phyloP scores from a whole-genome alignment of 164 flowering plant genomes.

The Sedum album region DNA sequence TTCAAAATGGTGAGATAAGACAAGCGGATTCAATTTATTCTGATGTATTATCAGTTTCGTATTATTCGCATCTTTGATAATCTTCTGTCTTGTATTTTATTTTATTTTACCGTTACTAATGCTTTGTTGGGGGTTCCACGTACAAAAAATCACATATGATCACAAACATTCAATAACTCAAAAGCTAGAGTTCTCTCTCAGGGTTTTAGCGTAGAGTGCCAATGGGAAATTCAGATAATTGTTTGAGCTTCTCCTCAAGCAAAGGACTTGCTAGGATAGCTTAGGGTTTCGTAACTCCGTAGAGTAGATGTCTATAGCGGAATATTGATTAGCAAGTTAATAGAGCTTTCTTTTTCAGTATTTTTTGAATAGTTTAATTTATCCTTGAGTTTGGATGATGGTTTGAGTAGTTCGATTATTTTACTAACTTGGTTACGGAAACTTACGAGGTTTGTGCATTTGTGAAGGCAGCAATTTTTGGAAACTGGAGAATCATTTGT shows the following conservation, averaged over 20 bases:
- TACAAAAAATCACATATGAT: neutral
- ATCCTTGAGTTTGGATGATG: neutral
- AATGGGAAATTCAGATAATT: too few species aligned
- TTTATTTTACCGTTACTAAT: neutral
- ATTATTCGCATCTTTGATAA: neutral
- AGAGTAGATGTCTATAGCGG: neutral
- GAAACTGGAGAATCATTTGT: conserved; percentile 94
- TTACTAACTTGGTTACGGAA: neutral
- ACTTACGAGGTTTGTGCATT: neutral
- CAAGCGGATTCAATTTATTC: neutral
- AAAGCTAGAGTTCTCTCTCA: neutral
- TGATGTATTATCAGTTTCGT: neutral
- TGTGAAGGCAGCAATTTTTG: conserved; percentile 82
- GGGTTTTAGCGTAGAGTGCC: neutral
- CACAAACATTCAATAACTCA: neutral
- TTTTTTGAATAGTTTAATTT: neutral
- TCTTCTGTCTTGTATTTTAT: neutral
- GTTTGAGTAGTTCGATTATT: neutral
- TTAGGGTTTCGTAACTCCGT: neutral
- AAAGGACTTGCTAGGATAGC: neutral
- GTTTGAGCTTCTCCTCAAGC: neutral
- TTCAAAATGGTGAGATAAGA: conserved; percentile 66
- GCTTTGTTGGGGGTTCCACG: neutral
- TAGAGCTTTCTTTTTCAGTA: neutral
- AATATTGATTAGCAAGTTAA: conserved; percentile 8